Percentiles rank a stretch among this genome's conserved stretches.
Evolutionary conservation across 2,329 filamentous ascomycete genomes (phyloP).

Genomic region (Arthroderma uncinatum): DNA sequence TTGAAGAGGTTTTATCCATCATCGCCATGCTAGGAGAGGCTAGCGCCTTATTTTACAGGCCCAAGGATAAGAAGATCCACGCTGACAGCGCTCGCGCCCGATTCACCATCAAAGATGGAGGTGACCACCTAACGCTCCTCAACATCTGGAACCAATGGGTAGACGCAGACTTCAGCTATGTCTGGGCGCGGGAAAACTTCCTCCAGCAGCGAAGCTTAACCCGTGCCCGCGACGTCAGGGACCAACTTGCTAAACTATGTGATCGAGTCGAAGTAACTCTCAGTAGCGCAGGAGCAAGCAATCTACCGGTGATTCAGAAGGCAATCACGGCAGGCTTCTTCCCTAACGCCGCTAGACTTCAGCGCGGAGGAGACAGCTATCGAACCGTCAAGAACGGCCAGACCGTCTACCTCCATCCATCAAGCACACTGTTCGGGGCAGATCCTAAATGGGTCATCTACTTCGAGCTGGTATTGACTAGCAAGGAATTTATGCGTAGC

Average conservation of each 20-base stretch:
- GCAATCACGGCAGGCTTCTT: conserved; percentile 89
- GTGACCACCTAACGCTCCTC: conserved; percentile 76
- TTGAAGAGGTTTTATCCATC: conserved; percentile 83
- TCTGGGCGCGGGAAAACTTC: conserved; percentile 90
- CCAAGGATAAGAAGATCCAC: conserved; percentile 94
- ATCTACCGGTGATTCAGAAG: conserved; percentile 71
- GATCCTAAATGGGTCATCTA: conserved; percentile 84
- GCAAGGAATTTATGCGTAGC: conserved; percentile 87
- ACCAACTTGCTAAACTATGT: conserved; percentile 83
- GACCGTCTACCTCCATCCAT: conserved; percentile 85
- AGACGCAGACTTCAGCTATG: conserved; percentile 73
- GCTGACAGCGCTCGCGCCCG: conserved; percentile 81
- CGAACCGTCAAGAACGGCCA: conserved; percentile 83
- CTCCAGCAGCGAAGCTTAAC: conserved; percentile 82
- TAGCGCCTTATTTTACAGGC: conserved; percentile 80
- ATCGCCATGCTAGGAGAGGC: conserved; percentile 91
- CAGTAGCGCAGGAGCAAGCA: conserved; percentile 56
- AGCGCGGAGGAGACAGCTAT: conserved; percentile 76
- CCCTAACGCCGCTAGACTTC: conserved; percentile 75
- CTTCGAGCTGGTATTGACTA: conserved; percentile 78
- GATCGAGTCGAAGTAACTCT: conserved; percentile 77
- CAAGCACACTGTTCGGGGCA: conserved; percentile 63
- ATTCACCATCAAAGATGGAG: conserved; percentile 82
- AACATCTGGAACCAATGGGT: conserved; percentile 96
- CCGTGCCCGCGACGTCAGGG: conserved; percentile 78